phyloP scores from a whole-genome alignment of 805 yeast genomes.

The Candida sakaeoensis region DNA sequence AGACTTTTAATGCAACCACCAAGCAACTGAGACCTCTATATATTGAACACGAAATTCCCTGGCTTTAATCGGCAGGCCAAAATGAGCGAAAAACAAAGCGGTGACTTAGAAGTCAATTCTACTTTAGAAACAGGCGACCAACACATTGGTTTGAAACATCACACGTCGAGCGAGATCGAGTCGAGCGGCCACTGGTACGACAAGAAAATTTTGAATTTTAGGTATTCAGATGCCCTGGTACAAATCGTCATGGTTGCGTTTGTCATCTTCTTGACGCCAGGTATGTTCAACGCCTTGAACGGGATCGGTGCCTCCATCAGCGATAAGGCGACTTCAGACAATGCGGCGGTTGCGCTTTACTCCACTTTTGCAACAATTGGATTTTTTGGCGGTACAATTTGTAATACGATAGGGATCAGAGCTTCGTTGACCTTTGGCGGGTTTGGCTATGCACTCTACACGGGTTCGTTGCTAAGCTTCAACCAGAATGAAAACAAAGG shows the following conservation, averaged over 20 bases:
- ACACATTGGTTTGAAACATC: constrained; percentile 20
- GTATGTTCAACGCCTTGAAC: constrained; percentile 49
- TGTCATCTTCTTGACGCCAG: constrained; percentile 49
- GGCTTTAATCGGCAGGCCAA: background rate
- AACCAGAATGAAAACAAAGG: constrained; percentile 45
- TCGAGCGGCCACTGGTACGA: constrained; percentile 42
- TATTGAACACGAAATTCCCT: background rate
- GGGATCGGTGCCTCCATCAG: constrained; percentile 50
- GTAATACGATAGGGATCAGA: constrained; percentile 47
- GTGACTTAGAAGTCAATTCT: background rate
- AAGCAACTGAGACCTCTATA: background rate
- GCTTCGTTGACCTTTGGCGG: constrained; percentile 49
- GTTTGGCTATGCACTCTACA: constrained; percentile 50
- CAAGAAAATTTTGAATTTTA: constrained; percentile 7
- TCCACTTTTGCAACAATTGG: constrained; percentile 56
- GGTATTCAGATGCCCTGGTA: constrained; percentile 12
- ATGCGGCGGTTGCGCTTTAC: constrained; percentile 51
- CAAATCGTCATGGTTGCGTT: constrained; percentile 47
- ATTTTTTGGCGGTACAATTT: constrained; percentile 53
- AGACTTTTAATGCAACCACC: background rate
- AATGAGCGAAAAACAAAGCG: background rate
- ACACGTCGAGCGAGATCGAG: constrained; percentile 27
- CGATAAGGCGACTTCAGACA: constrained; percentile 38
- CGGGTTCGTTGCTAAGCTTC: constrained; percentile 49
- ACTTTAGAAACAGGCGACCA: constrained; percentile 8